Base-by-base conservation (phyloP, 805 yeast genomes). In the Grigorovia jiainica region DNA sequence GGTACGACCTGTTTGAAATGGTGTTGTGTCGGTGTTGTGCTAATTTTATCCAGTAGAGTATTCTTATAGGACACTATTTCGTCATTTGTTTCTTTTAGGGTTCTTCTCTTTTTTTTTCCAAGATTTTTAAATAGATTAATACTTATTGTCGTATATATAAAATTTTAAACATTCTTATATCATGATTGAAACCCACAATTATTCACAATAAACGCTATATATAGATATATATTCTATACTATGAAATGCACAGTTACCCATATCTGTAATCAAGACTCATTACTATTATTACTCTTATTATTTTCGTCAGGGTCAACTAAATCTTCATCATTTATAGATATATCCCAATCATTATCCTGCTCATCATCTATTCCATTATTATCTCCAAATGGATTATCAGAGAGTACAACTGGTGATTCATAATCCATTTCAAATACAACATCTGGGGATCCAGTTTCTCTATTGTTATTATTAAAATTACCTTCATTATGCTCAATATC, bases 1-100 rank as follows among this genome's bases (percentile, higher is more conserved):
- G 65, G 63, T 21, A 58, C 63, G 0, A 52, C 57, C 3, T 62
- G 66, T 46, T 41, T 62, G 23, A 59, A 50, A 43, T 62, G 62
- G 60, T 58, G 61, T 43, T 61, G 65, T 36, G 46, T 50, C 16
- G 66, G 66, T 30, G 63, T 54, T 6, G 33, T 59, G 21, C 37
- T 62, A 34, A 52, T 61, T 27, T 38, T 62, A 4, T 52, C 58
- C 16, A 51, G 59, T 41, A 31, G 18, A 32, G 27, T 39, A 16
- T 39, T 39, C 23, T 4, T 27, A 27, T 27, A 7, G n/a, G n/a
- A n/a, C n/a, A n/a, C n/a, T n/a, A n/a, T n/a, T n/a, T n/a, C n/a
- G n/a, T n/a, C n/a, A n/a, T n/a, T n/a, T n/a, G n/a, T n/a, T n/a
- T n/a, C n/a, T n/a, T n/a, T n/a, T n/a, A n/a, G n/a, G n/a, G n/a